Percentiles rank a stretch among this genome's conserved stretches.
Evolutionary conservation across 2,329 filamentous ascomycete species (phyloP).

Genomic region (Trichoderma atrobrunneum): DNA sequence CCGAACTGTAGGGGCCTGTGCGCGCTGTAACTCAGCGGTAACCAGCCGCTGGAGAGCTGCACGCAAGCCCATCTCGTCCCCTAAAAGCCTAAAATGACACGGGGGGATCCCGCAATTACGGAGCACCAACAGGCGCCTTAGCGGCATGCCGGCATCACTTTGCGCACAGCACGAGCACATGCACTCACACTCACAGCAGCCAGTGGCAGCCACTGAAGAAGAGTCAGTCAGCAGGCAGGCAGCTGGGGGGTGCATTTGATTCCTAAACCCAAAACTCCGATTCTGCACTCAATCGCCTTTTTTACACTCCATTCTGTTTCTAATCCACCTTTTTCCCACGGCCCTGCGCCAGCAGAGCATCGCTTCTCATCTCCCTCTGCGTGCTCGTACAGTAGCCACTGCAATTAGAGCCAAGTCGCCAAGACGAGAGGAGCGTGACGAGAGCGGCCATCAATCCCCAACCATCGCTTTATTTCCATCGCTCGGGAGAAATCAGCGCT

Average conservation of each 20-base stretch:
- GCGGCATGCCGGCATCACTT: not conserved
- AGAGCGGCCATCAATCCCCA: not conserved
- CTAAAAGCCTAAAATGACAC: not conserved
- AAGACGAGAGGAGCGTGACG: not conserved
- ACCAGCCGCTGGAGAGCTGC: not conserved
- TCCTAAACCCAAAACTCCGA: not conserved
- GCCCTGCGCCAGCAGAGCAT: not conserved
- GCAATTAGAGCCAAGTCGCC: not conserved
- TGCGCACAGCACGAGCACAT: not conserved
- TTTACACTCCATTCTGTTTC: not conserved
- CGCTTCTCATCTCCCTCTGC: not conserved
- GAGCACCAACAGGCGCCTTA: not conserved
- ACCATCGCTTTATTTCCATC: not conserved
- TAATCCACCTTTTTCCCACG: not conserved
- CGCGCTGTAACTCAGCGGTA: not conserved
- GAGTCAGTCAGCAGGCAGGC: not conserved
- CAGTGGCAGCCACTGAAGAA: not conserved
- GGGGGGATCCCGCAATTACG: not conserved
- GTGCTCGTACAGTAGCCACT: not conserved
- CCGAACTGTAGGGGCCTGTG: not conserved
- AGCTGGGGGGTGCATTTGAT: not conserved
- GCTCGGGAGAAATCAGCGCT: not conserved
- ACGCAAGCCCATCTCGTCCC: not conserved
- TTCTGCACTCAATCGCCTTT: not conserved
- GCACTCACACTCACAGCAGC: not conserved